phyloP scores from a whole-genome alignment of 169 alveolate genomes.

The Amoebophrya sp. region DNA sequence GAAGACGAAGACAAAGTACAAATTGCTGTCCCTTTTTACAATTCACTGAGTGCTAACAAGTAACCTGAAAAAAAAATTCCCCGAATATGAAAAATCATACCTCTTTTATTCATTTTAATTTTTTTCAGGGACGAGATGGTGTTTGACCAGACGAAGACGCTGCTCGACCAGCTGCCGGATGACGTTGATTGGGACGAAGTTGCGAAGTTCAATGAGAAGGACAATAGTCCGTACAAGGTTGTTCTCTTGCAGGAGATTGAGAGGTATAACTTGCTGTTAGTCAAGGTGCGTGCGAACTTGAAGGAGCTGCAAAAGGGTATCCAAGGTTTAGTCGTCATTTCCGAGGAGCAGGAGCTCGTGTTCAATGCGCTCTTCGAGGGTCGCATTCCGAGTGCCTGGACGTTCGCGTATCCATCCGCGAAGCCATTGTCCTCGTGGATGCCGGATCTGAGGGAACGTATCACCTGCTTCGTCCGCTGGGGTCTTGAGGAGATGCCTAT shows the following conservation, averaged over 20 bases:
- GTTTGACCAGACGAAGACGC: conserved; percentile 57
- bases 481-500: conserved; percentile 61
- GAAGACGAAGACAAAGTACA: background rate
- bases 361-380: conserved; percentile 67
- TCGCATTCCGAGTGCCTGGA: conserved; percentile 78
- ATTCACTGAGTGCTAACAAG: background rate
- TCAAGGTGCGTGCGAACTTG: conserved; percentile 61
- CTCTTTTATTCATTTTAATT: background rate
- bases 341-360: conserved; percentile 76
- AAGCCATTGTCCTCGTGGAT: conserved; percentile 83
- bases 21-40: background rate
- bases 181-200: conserved; percentile 67
- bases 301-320: conserved; percentile 71
- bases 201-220: conserved; percentile 64
- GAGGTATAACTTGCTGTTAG: conserved; percentile 73
- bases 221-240: conserved; percentile 73
- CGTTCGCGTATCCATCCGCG: conserved; percentile 56
- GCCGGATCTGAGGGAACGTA: conserved; percentile 68
- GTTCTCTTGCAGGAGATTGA: conserved; percentile 82
- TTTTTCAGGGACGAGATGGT: conserved; percentile 56
- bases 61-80: background rate
- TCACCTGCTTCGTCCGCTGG: conserved; percentile 72
- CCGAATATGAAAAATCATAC: background rate
- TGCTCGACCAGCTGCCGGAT: conserved; percentile 68
- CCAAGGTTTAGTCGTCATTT: conserved; percentile 75